A percentile compares a stretch with the other conserved stretches of the same genome.
These are phyloP conservation scores for Candida albicans DNA, from an alignment of 1,139 yeast genomes.

Conservation along the genomic window DNA sequence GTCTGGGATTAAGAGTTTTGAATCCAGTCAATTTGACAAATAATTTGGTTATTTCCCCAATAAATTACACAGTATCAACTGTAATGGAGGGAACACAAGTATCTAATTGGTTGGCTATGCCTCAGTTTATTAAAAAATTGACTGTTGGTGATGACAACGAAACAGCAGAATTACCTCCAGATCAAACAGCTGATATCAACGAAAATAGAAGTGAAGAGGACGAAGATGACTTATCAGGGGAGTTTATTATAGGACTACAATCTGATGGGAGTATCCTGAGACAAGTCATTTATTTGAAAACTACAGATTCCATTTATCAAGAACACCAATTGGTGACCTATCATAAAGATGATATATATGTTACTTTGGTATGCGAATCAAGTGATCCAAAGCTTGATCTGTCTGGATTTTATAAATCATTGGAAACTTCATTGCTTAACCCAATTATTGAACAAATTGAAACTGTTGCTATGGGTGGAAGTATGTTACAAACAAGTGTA, in stretches of 20 bases:
- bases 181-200: constrained; percentile 1
- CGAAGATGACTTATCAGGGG: constrained; percentile 23
- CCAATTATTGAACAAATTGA: constrained; percentile 28
- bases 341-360: constrained; percentile 22
- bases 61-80: constrained; percentile 38
- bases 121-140: constrained; percentile 21
- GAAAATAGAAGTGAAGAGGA: constrained; percentile 18
- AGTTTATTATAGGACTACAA: constrained; percentile 29
- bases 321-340: constrained; percentile 38
- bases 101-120: constrained; percentile 26
- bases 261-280: constrained; percentile 21
- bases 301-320: constrained; percentile 12
- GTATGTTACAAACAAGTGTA: constrained; percentile 26
- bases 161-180: neutral
- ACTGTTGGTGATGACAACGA: constrained; percentile 8
- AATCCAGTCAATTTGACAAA: constrained; percentile 39
- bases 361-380: constrained; percentile 35
- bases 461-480: constrained; percentile 18
- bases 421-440: constrained; percentile 19
- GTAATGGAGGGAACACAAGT: constrained; percentile 20
- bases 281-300: constrained; percentile 30
- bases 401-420: constrained; percentile 23
- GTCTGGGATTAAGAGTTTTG: constrained; percentile 17
- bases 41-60: constrained; percentile 40
- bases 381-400: constrained; percentile 22